Evolutionary conservation across 495 filamentous ascomycete species (phyloP), one percentile per base, ranked within the genome.

Genomic region (Aspergillus mulundensis): DNA sequence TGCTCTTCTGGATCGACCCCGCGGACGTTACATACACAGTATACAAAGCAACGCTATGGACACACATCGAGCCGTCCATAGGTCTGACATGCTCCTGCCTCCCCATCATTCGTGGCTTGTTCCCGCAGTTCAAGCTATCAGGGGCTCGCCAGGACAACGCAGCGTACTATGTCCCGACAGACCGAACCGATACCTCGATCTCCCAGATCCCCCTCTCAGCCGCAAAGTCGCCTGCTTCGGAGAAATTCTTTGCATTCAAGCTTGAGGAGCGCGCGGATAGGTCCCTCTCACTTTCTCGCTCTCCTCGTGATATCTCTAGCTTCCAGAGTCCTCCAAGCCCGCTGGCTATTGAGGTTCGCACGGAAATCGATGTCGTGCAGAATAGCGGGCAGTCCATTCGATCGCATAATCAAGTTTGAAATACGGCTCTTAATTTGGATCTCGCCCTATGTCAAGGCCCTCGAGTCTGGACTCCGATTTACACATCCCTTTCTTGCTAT

Each of bases 71-170:
- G 64, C 72, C 82, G 1, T 78, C 73, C 54, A 77, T 80, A 15
- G 82, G 78, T 6, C 72, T 85, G 12, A 78, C 76, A 48, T 84
- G 79, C 54, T 76, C 77, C 21, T 84, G 79, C 59, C 71, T 85
- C 0, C 80, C 83, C 10, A 83, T 80, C 7, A 71, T 83, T 14
- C 74, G 80, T 1, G 81, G 83, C 18, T 61, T 85, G 1, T 66
- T 84, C 53, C 70, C 73, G 0, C 67, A 64, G 7, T 60, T 78
- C 48, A 71, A 69, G 23, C 20, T 70, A 32, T 60, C 55, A 3
- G 51, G 52, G 28, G 63, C 56, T 41, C 57, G 63, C 7, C 64
- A 69, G 21, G 57, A 60, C 50, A 66, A 56, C 36, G 57, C 51
- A 0, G 66, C 65, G 0, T 66, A 66, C 50, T 72, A 66, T 47